phyloP scores from a whole-genome alignment of 176 grass and related monocot genomes.

The Neostapfia colusana region DNA sequence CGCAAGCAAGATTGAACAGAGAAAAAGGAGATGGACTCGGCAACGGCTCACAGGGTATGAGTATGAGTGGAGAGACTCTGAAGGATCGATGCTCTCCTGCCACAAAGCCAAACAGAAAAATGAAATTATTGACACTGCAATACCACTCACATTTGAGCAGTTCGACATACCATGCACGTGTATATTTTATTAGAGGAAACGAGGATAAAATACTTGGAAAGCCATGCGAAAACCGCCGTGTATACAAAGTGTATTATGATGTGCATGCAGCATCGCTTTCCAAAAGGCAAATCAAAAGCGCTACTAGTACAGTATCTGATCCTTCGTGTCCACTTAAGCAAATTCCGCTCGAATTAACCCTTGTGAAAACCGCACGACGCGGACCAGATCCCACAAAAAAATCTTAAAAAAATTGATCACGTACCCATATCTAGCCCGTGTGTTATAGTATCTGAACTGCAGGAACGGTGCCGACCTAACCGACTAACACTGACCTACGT shows the following conservation, averaged over 20 bases:
- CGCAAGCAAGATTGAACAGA: too few relatives aligned
- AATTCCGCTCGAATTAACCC: neutral
- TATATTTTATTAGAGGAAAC: neutral
- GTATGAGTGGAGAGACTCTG: neutral
- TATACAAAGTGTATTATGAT: conserved; percentile 3
- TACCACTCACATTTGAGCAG: neutral
- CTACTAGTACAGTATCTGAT: conserved; percentile 26
- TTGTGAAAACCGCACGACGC: conserved; percentile 39
- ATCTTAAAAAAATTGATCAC: neutral
- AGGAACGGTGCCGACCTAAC: neutral
- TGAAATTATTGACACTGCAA: neutral
- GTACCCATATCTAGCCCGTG: neutral
- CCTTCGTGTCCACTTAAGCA: neutral
- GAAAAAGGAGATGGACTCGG: neutral
- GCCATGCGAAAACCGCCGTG: neutral
- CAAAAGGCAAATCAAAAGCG: conserved; percentile 1
- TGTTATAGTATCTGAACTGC: neutral
- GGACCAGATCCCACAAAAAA: neutral
- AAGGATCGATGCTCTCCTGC: neutral
- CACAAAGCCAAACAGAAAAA: neutral
- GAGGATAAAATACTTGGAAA: neutral
- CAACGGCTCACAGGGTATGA: too few relatives aligned
- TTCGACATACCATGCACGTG: neutral
- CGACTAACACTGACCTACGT: neutral
- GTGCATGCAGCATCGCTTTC: conserved; percentile 24